phyloP scores from a whole-genome alignment of 345 rosid genomes.

The Limnanthes douglasii region DNA sequence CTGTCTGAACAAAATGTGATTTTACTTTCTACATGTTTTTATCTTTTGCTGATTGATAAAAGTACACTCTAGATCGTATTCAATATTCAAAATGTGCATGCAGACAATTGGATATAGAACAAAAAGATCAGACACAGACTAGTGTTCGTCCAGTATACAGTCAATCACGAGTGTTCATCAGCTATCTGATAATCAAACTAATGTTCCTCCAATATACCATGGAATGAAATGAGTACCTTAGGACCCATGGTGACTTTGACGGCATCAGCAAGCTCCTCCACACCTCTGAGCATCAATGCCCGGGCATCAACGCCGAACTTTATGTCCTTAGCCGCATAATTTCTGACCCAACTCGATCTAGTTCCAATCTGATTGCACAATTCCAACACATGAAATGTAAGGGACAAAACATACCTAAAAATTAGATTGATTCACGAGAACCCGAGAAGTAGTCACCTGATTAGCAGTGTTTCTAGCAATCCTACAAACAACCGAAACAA shows the following conservation, averaged over 20 bases:
- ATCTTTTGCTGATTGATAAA: not conserved
- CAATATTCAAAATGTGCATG: not conserved
- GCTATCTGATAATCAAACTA: no score
- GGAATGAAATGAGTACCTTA: constrained; percentile 32
- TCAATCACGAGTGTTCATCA: no score
- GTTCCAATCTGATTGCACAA: constrained; percentile 40
- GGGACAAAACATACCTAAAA: not conserved
- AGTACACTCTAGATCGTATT: not conserved
- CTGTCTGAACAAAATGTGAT: not conserved
- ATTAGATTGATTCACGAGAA: not conserved
- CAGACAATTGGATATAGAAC: not conserved
- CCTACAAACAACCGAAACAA: constrained; percentile 18
- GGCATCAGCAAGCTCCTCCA: constrained; percentile 92
- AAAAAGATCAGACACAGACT: no score
- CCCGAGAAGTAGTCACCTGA: constrained; percentile 30
- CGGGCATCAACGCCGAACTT: constrained; percentile 82
- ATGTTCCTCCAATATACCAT: not conserved
- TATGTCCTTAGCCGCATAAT: constrained; percentile 88
- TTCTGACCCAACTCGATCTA: constrained; percentile 57
- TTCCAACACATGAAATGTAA: not conserved
- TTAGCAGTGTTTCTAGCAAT: constrained; percentile 28
- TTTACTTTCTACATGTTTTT: not conserved
- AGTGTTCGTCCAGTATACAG: no score
- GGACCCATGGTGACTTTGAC: constrained; percentile 98
- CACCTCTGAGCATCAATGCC: constrained; percentile 84